phyloP scores from a whole-genome alignment of 768 basidiomycete species.

The Trametes meyenii region DNA sequence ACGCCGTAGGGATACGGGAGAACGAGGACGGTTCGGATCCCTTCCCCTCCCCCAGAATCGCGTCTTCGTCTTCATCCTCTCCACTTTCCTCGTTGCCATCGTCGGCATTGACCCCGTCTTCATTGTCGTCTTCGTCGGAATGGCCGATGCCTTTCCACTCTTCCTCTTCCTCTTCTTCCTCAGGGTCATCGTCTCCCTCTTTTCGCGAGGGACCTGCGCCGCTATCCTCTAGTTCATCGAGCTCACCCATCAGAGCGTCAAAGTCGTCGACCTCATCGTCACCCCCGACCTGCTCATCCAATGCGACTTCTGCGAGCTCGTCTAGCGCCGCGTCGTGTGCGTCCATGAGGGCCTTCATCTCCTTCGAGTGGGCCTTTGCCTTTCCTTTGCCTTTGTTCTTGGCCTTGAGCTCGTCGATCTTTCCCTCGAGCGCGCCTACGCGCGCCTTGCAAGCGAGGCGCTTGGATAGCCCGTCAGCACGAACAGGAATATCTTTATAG shows the following conservation, averaged over 20 bases:
- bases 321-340: constrained; percentile 30
- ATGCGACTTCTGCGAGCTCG: constrained; percentile 27
- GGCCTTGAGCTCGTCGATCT: constrained; percentile 25
- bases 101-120: not conserved
- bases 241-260: constrained; percentile 30
- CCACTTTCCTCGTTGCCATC: constrained; percentile 13
- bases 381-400: constrained; percentile 27
- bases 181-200: constrained; percentile 11
- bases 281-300: constrained; percentile 25
- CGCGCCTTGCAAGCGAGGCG: constrained; percentile 29
- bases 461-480: constrained; percentile 32
- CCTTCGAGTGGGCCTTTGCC: constrained; percentile 21
- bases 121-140: constrained; percentile 9
- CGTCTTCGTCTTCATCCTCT: constrained; percentile 13
- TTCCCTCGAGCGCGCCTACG: constrained; percentile 28
- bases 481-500: constrained; percentile 30
- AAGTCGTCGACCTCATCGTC: constrained; percentile 34
- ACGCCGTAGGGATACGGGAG: constrained; percentile 35
- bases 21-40: constrained; percentile 34
- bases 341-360: constrained; percentile 25
- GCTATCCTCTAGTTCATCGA: constrained; percentile 20
- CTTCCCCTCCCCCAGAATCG: constrained; percentile 2
- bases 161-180: constrained; percentile 5
- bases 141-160: constrained; percentile 21
- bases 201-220: not conserved